phyloP scores from a whole-genome alignment of 2,329 filamentous ascomycete species.

The Aureobasidium sp. region DNA sequence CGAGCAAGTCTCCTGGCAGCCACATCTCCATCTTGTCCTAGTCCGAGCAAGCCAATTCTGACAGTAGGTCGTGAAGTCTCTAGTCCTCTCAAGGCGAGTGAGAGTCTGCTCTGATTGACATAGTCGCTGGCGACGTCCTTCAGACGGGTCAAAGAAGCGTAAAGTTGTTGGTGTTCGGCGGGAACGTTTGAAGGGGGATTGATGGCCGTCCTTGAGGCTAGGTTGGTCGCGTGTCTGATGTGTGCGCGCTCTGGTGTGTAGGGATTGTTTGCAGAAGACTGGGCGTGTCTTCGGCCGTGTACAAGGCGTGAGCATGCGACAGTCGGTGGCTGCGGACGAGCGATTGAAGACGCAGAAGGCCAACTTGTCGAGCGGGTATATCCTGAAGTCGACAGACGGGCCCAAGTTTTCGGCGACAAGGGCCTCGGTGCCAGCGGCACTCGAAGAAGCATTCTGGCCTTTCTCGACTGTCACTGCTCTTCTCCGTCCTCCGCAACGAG shows the following conservation, averaged over 20 bases:
- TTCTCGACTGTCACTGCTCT: slow-evolving; percentile 5
- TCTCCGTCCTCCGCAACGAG: slow-evolving; percentile 2
- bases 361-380: slow-evolving; percentile 27
- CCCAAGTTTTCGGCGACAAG: slow-evolving; percentile 22
- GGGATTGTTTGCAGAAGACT: background rate
- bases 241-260: background rate
- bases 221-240: slow-evolving; percentile 21
- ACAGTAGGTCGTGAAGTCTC: slow-evolving; percentile 48
- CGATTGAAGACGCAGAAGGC: slow-evolving; percentile 17
- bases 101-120: slow-evolving; percentile 62
- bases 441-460: slow-evolving; percentile 36
- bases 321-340: background rate
- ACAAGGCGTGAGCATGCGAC: slow-evolving; percentile 5
- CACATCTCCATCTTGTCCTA: slow-evolving; percentile 29
- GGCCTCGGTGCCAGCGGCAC: slow-evolving; percentile 31
- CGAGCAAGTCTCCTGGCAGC: slow-evolving; percentile 60
- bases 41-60: slow-evolving; percentile 47
- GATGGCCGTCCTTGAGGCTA: slow-evolving; percentile 47
- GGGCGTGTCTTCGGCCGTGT: background rate
- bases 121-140: slow-evolving; percentile 55
- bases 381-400: slow-evolving; percentile 26
- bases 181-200: slow-evolving; percentile 49
- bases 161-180: slow-evolving; percentile 48
- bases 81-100: slow-evolving; percentile 62
- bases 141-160: slow-evolving; percentile 53